Evolutionary conservation across 306 rosid genomes (phyloP), one percentile per base, ranked within the genome.

Genomic region (Cucurbita moschata): DNA sequence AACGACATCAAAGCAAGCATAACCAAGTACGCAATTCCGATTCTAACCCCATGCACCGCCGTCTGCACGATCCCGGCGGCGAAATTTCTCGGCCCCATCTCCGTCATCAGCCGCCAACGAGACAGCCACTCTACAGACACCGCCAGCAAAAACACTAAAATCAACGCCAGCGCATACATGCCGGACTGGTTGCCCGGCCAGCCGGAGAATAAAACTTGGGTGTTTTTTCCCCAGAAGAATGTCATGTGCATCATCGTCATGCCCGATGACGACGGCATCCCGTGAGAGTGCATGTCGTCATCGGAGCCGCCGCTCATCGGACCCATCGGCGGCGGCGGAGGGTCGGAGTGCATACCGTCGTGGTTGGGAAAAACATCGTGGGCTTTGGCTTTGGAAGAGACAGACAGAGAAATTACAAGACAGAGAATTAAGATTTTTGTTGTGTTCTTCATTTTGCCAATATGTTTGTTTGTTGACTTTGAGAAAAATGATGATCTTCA

Each of bases 1-100:
- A 80, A 93, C 5, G 98, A 93, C 98, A 93, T 93, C 46, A 90
- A 76, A 23, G 98, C 85, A 73, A 93, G 76, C 98, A 93, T 93
- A 70, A 94, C 76, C 76, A 90, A 6, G 71, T 94, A 94, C 39
- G 71, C 80, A 9, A 58, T 6, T 4, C 76, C 76, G 2, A 77
- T 18, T 19, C 74, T 16, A 8, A 76, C 54, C 18, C 67, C 67
- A 51, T 76, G 79, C 6, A 76, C 55, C 30, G 14, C 35, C 5
- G 79, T 76, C 66, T 76, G 79, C 58, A 43, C 55, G 47, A 76
- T 59, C 7, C 79, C 79, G 6, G 79, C 74, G 5, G 40, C 65
- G 4, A 67, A 26, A 37, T 53, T 55, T 51, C 59, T 76, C 39
- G 56, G 65, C 9, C 79, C 75, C 6, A 21, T 13, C 43, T 63